Percentiles rank a stretch among this genome's conserved stretches.
Evolutionary conservation across 345 rosid species (phyloP).

Genomic region (Corchorus capsularis): DNA sequence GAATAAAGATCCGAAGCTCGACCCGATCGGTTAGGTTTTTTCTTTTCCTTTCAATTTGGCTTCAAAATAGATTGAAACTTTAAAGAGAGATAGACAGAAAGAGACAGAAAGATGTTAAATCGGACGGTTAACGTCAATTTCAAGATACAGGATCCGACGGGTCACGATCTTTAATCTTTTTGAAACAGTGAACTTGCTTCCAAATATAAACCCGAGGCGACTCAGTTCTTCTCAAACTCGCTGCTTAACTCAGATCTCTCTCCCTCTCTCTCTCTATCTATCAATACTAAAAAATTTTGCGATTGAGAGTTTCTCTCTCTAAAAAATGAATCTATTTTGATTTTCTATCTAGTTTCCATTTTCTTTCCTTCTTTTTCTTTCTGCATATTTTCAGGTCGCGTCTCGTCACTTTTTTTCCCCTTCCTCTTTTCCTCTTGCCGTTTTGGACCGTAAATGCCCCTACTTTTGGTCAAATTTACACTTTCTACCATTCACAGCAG

Average conservation of each 20-base stretch:
- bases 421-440: not conserved
- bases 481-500: constrained; percentile 26
- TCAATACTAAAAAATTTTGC: not conserved
- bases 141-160: constrained; percentile 23
- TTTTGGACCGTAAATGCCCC: constrained; percentile 20
- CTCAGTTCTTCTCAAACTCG: constrained; percentile 24
- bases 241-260: constrained; percentile 46
- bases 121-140: constrained; percentile 25
- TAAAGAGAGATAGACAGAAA: not conserved
- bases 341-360: not conserved
- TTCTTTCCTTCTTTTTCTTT: not conserved
- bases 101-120: constrained; percentile 23
- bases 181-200: constrained; percentile 33
- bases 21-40: constrained; percentile 24
- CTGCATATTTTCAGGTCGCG: constrained; percentile 31
- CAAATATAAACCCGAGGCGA: constrained; percentile 16
- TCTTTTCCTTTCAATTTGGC: not conserved
- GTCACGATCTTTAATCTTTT: constrained; percentile 29
- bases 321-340: constrained; percentile 8
- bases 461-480: constrained; percentile 18
- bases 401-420: constrained; percentile 16
- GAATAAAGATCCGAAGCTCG: constrained; percentile 6
- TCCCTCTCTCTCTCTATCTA: constrained; percentile 32
- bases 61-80: constrained; percentile 3
- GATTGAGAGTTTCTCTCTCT: constrained; percentile 21